Conservation (phyloP, 2,329 filamentous ascomycete genomes). For the Thermomyces lanuginosus region DNA sequence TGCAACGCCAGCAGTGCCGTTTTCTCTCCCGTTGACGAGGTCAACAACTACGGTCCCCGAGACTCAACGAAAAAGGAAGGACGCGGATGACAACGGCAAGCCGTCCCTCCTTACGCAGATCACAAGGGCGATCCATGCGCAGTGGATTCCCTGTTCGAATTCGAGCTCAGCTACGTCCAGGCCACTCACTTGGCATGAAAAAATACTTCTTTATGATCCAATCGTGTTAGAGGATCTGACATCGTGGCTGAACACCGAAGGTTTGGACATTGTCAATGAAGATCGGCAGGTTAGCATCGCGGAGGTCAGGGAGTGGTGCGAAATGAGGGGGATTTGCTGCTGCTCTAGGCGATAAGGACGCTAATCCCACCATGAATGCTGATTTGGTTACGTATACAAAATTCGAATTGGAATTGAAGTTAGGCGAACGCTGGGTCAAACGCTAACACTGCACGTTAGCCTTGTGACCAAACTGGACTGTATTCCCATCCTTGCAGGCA, state of each 20-base stretch:
- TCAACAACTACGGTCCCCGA: conserved; percentile 3
- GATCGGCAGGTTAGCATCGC: conserved; percentile 46
- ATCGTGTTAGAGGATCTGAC: conserved; percentile 76
- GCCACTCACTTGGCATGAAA: conserved; percentile 66
- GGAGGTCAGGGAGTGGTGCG: conserved; percentile 79
- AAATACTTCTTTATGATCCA: conserved; percentile 85
- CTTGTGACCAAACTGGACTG: too few species aligned
- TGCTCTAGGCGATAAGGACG: conserved; percentile 47
- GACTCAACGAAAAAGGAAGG: not conserved
- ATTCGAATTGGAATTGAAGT: too few species aligned
- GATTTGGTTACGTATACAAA: too few species aligned
- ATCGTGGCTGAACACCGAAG: conserved; percentile 61
- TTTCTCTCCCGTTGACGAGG: conserved; percentile 9
- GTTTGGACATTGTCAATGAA: conserved; percentile 45
- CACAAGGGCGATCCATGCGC: conserved; percentile 31
- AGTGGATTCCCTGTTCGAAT: conserved; percentile 20
- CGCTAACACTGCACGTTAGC: too few species aligned
- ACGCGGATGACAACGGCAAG: conserved; percentile 8
- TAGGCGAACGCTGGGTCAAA: too few species aligned
- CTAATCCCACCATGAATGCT: too few species aligned
- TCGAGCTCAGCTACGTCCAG: conserved; percentile 9
- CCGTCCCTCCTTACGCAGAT: conserved; percentile 32
- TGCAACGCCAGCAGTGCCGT: conserved; percentile 3
- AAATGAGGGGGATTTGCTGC: conserved; percentile 72
- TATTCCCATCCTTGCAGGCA: too few species aligned